Evolutionary conservation across 345 rosid genomes (phyloP).

Genomic region (Stellera chamaejasme): DNA sequence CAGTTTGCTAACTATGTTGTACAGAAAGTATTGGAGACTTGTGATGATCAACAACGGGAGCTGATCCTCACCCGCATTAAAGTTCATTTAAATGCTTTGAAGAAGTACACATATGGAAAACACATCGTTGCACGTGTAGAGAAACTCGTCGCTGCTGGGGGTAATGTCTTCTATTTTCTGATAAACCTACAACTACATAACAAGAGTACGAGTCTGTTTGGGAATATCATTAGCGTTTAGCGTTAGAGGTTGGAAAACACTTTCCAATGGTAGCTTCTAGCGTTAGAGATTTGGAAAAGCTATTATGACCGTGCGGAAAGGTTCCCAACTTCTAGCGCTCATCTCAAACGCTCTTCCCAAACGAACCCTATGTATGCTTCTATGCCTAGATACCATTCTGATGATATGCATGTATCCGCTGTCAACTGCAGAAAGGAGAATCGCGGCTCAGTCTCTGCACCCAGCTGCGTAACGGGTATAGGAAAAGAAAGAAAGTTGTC

Average conservation of each 20-base stretch:
- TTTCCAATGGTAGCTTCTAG: no score
- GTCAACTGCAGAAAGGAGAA: conserved; percentile 54
- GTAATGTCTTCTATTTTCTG: conserved; percentile 17
- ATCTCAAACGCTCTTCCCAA: no score
- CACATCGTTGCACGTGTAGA: conserved; percentile 86
- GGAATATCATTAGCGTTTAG: no score
- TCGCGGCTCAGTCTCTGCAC: conserved; percentile 42
- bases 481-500: conserved; percentile 30
- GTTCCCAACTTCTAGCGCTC: no score
- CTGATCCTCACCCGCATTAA: conserved; percentile 61
- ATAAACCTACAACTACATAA: no score
- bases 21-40: conserved; percentile 77
- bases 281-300: no score
- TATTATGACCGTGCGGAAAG: no score
- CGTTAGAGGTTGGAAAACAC: no score
- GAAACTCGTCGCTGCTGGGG: conserved; percentile 86
- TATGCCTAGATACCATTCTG: no score
- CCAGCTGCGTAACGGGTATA: conserved; percentile 29
- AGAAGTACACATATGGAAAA: conserved; percentile 82
- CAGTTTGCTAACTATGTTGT: conserved; percentile 88
- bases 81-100: conserved; percentile 68
- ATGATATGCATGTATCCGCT: not conserved
- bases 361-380: no score
- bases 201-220: no score
- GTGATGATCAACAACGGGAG: conserved; percentile 72